These are phyloP conservation scores for Melastoma malabathricum DNA, from an alignment of 345 rosid species.

Conservation along the genomic window DNA sequence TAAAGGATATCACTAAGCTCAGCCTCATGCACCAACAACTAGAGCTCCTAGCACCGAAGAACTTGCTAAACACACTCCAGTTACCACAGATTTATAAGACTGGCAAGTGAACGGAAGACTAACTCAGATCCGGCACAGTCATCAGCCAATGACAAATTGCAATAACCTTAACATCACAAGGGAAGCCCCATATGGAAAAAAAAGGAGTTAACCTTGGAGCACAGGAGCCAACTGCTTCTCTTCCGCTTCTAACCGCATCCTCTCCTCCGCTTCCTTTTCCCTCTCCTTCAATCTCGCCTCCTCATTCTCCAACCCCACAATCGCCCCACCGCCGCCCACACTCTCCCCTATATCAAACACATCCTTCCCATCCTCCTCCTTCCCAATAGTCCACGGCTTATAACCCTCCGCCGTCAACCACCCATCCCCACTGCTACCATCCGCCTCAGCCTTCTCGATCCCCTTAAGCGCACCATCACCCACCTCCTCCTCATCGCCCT, in stretches of 20 bases:
- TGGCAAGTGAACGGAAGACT: no score
- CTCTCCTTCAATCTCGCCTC: slow-evolving; percentile 12
- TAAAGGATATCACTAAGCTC: no score
- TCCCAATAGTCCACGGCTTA: slow-evolving; percentile 35
- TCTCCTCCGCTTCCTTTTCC: slow-evolving; percentile 20
- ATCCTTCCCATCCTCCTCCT: slow-evolving; percentile 21
- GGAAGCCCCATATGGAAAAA: no score
- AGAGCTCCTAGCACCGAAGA: no score
- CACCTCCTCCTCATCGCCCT: slow-evolving; percentile 8
- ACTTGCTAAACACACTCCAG: no score
- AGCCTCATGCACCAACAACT: no score
- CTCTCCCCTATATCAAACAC: slow-evolving; percentile 29
- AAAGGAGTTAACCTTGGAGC: slow-evolving; percentile 33
- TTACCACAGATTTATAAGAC: no score
- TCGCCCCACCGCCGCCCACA: slow-evolving; percentile 9
- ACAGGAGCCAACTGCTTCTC: slow-evolving; percentile 47
- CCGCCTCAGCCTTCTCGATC: neutral
- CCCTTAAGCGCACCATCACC: neutral
- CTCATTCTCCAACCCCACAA: slow-evolving; percentile 3
- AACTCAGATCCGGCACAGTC: no score
- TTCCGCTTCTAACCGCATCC: slow-evolving; percentile 34
- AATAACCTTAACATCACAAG: no score
- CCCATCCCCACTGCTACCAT: slow-evolving; percentile 9
- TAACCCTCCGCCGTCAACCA: slow-evolving; percentile 20
- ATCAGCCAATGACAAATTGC: no score